phyloP scores from a whole-genome alignment of 768 basidiomycete genomes.

The Rhizopogon vulgaris region DNA sequence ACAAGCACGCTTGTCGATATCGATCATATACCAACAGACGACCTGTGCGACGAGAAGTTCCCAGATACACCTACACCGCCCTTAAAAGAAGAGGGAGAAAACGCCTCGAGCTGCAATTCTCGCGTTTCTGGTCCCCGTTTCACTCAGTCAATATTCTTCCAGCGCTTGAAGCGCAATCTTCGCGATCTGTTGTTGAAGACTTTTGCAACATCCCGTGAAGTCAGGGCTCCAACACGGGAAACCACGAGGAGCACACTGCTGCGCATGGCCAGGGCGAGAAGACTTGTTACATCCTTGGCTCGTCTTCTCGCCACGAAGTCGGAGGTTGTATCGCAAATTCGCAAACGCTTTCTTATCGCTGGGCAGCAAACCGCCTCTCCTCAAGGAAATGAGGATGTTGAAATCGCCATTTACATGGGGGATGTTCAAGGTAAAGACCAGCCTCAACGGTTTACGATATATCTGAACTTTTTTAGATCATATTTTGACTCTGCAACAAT shows the following conservation, averaged over 20 bases:
- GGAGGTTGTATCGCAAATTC: constrained; percentile 73
- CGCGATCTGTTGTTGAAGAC: constrained; percentile 3
- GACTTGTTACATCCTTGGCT: constrained; percentile 72
- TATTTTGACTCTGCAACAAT: constrained; percentile 80
- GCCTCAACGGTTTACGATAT: neutral
- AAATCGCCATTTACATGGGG: constrained; percentile 82
- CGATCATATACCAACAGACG: neutral
- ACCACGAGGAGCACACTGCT: constrained; percentile 49
- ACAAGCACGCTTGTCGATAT: neutral
- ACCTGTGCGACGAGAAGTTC: constrained; percentile 2
- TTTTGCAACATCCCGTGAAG: neutral
- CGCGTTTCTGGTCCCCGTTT: constrained; percentile 20
- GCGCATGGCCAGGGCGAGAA: constrained; percentile 74
- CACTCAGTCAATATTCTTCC: constrained; percentile 23
- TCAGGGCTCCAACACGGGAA: constrained; percentile 25
- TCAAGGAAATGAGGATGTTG: constrained; percentile 45
- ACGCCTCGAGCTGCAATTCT: neutral
- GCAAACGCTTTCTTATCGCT: constrained; percentile 54
- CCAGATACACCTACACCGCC: neutral
- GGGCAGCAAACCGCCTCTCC: constrained; percentile 21
- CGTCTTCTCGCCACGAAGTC: constrained; percentile 75
- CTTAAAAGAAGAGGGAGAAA: neutral
- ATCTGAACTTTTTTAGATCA: constrained; percentile 53
- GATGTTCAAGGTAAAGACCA: constrained; percentile 75
- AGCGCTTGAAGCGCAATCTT: constrained; percentile 30